Evolutionary conservation across 1,284 basidiomycete species (phyloP), one percentile per base, ranked within the genome.

Genomic region (Ustilago trichophora): DNA sequence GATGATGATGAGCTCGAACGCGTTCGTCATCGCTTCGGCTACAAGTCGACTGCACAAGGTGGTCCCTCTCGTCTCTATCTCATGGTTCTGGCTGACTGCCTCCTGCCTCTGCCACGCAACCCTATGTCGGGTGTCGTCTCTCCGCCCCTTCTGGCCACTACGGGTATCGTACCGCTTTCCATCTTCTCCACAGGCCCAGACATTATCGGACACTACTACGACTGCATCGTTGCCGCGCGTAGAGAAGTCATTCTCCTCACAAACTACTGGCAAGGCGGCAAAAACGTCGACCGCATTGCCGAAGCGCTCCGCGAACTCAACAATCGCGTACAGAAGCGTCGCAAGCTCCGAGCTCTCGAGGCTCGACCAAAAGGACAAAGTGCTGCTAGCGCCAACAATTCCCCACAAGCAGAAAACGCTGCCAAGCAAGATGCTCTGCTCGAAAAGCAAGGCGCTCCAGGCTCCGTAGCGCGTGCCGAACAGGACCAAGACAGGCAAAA

Each of bases 201-300:
- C 42, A 80, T 80, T 66, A 80, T 80, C 41, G 70, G 72, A 5
- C 78, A 80, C 49, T 80, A 80, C 56, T 78, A 75, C 43, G 75
- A 80, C 46, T 80, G 78, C 63, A 80, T 80, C 57, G 68, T 80
- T 18, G 67, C 69, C 1, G 78, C 78, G 9, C 56, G 70, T 29
- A 53, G 64, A 12, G 78, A 80, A 42, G 78, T 80, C 31, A 65
- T 80, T n/a, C 70, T 79, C n/a, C 68, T 80, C 24, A 80, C 78
- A 24, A 80, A 80, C 52, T 80, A 80, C 57, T 80, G 78, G 78
- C 78, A 80, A 37, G 72, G 60, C 35, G 78, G 78, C 35, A 68
- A 73, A 25, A 80, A 80, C 35, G 78, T 80, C 19, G 62, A 76
- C 24, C 60, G 65, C 16, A 80, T 80, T 42, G 65, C 78, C 11